phyloP scores from a whole-genome alignment of 1,284 basidiomycete species.

The Microbotryum violaceum region DNA sequence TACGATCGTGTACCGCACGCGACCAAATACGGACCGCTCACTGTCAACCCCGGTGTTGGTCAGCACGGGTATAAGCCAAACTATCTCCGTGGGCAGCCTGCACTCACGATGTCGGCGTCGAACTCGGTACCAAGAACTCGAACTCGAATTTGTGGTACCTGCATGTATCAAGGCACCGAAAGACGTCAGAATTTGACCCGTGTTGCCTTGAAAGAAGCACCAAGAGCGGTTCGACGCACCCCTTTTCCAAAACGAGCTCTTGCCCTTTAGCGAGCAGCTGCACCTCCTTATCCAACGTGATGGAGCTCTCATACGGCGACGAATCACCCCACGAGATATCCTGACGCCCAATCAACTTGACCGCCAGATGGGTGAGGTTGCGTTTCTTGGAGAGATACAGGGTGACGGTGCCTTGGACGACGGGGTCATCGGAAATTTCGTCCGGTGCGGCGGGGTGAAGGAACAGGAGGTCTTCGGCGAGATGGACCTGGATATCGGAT shows the following conservation, averaged over 20 bases:
- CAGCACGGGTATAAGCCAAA: too few species aligned
- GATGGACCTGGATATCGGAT: neutral
- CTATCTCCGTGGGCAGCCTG: neutral
- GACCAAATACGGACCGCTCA: slow-evolving; percentile 28
- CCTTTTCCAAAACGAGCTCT: slow-evolving; percentile 3
- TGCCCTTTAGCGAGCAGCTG: neutral
- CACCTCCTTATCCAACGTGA: slow-evolving; percentile 3
- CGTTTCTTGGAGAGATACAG: slow-evolving; percentile 2
- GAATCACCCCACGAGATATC: slow-evolving; percentile 2
- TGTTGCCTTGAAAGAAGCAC: neutral
- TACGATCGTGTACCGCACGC: slow-evolving; percentile 22
- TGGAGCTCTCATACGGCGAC: neutral
- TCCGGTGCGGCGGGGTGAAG: slow-evolving; percentile 1
- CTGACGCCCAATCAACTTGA: slow-evolving; percentile 1
- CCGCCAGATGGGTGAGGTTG: slow-evolving; percentile 1
- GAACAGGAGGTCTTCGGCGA: slow-evolving; percentile 1
- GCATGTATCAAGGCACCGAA: too few species aligned
- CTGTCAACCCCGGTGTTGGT: neutral
- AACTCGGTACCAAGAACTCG: neutral
- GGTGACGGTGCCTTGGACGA: slow-evolving; percentile 2
- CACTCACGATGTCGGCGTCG: neutral
- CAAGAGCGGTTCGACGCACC: neutral
- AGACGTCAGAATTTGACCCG: too few species aligned
- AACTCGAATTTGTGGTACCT: too few species aligned
- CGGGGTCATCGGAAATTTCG: neutral